Evolutionary conservation across 345 rosid genomes (phyloP).

Genomic region (Populus tremula): DNA sequence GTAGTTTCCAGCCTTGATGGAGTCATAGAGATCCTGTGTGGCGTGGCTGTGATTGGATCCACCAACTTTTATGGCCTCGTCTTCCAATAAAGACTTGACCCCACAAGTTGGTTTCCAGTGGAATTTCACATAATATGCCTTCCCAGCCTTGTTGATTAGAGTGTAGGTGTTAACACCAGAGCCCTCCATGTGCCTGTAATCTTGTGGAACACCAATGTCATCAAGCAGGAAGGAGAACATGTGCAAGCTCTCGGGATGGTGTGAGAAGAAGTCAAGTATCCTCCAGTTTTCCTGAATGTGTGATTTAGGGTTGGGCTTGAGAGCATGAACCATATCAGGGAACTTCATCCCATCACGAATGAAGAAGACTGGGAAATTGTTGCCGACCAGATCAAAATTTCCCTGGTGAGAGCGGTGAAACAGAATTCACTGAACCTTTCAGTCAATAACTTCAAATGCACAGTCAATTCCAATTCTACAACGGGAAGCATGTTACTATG

Average conservation of each 20-base stretch:
- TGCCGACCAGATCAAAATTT: slow-evolving; percentile 96
- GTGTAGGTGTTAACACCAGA: slow-evolving; percentile 81
- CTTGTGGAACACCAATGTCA: slow-evolving; percentile 87
- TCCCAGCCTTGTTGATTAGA: slow-evolving; percentile 82
- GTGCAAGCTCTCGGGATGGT: slow-evolving; percentile 91
- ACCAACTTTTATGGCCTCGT: slow-evolving; percentile 84
- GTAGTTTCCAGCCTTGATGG: slow-evolving; percentile 84
- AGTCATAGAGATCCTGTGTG: slow-evolving; percentile 86
- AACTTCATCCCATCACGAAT: slow-evolving; percentile 94
- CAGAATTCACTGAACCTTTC: no score
- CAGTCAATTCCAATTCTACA: no score
- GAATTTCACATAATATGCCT: slow-evolving; percentile 76
- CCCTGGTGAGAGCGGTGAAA: slow-evolving; percentile 44
- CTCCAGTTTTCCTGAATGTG: slow-evolving; percentile 98
- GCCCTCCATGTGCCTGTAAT: slow-evolving; percentile 97
- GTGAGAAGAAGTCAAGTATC: slow-evolving; percentile 87
- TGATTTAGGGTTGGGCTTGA: slow-evolving; percentile 94
- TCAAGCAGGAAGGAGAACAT: slow-evolving; percentile 85
- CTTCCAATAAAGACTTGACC: slow-evolving; percentile 70
- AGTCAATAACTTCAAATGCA: no score
- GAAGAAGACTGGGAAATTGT: slow-evolving; percentile 96
- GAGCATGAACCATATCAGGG: slow-evolving; percentile 90
- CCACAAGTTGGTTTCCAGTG: slow-evolving; percentile 99
- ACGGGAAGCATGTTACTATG: no score
- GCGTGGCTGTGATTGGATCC: slow-evolving; percentile 98